Evolutionary conservation across 805 yeast species (phyloP).

Genomic region (Ogataea siamensis): DNA sequence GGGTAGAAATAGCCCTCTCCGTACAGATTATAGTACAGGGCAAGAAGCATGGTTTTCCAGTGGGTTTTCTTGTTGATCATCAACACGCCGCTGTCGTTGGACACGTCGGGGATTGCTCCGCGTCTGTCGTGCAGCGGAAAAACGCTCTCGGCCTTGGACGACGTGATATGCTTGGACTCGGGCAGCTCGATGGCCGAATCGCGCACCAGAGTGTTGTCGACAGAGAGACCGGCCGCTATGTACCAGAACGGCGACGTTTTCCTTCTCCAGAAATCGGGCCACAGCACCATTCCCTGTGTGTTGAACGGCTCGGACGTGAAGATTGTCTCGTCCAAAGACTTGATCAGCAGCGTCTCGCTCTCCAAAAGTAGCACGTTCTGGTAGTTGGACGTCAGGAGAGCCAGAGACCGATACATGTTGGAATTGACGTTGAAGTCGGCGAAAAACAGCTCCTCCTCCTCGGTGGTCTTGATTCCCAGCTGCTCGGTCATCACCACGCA

Average conservation of each 20-base stretch:
- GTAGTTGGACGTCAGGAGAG: slow-evolving; percentile 43
- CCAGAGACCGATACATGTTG: slow-evolving; percentile 36
- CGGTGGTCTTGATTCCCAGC: slow-evolving; percentile 36
- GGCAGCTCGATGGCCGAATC: slow-evolving; percentile 31
- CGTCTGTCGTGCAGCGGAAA: slow-evolving; percentile 32
- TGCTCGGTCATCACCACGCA: slow-evolving; percentile 56
- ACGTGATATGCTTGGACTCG: slow-evolving; percentile 26
- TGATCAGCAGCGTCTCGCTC: slow-evolving; percentile 44
- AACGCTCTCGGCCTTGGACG: slow-evolving; percentile 19
- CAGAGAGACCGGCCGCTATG: slow-evolving; percentile 50
- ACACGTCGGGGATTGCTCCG: slow-evolving; percentile 48
- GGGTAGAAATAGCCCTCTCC: slow-evolving; percentile 44
- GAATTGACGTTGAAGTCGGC: slow-evolving; percentile 37
- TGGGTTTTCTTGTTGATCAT: slow-evolving; percentile 48
- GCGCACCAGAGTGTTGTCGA: slow-evolving; percentile 36
- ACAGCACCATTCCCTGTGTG: slow-evolving; percentile 54
- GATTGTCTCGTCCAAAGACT: slow-evolving; percentile 37
- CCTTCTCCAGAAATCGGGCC: slow-evolving; percentile 87
- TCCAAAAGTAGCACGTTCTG: slow-evolving; percentile 46
- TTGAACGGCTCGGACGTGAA: slow-evolving; percentile 47
- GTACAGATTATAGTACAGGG: slow-evolving; percentile 48
- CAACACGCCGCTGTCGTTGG: slow-evolving; percentile 52
- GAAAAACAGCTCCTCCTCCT: slow-evolving; percentile 41
- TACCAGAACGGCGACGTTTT: slow-evolving; percentile 71
- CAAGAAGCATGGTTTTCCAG: slow-evolving; percentile 44